Evolutionary conservation across 164 flowering plant genomes (phyloP).

Genomic region (Paratinospora sagittata): DNA sequence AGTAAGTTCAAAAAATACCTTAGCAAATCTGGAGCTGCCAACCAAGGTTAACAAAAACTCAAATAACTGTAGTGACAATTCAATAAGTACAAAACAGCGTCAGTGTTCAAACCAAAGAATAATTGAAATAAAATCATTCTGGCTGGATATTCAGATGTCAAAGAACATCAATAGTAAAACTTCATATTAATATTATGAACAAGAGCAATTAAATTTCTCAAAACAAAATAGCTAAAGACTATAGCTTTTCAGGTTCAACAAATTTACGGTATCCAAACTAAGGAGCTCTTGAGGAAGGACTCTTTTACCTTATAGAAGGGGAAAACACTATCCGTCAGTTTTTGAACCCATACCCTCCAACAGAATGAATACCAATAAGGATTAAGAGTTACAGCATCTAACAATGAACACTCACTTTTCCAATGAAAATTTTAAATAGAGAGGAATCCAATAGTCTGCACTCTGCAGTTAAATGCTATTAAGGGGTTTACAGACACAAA

Average conservation of each 20-base stretch:
- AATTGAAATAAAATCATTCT: background rate
- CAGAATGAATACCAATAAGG: too few species aligned
- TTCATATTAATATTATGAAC: too few species aligned
- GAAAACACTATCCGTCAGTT: background rate
- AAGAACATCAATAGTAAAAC: background rate
- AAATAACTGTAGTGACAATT: slow-evolving; percentile 49
- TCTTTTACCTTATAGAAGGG: background rate
- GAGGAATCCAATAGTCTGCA: too few species aligned
- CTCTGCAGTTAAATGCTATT: too few species aligned
- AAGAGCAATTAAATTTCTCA: too few species aligned
- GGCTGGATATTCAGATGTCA: background rate
- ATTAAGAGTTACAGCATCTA: too few species aligned
- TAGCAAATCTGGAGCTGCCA: slow-evolving; percentile 51
- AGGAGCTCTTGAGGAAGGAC: background rate
- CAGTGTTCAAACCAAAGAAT: background rate
- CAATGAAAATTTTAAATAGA: too few species aligned
- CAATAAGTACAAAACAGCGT: background rate
- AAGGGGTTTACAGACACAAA: too few species aligned
- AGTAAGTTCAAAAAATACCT: slow-evolving; percentile 34
- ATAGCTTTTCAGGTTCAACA: background rate
- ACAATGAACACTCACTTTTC: too few species aligned
- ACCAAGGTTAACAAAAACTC: slow-evolving; percentile 78
- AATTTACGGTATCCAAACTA: background rate
- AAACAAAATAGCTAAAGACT: background rate
- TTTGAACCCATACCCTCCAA: too few species aligned